phyloP scores from a whole-genome alignment of 345 rosid species.

The Durio zibethinus region DNA sequence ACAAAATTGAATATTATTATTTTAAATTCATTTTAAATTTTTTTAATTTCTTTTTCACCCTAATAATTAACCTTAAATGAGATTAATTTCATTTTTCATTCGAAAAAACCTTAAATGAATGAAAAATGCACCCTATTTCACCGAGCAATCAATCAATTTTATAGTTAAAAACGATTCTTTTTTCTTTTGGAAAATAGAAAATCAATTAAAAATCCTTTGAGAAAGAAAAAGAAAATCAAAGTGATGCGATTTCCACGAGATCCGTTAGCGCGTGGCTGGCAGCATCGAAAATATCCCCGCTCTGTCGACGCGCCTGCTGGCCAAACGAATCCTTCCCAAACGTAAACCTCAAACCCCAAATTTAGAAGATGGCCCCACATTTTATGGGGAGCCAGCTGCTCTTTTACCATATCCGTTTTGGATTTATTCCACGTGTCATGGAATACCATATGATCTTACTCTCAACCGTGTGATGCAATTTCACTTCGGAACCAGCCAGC shows the following conservation, averaged over 20 bases:
- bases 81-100: too few relatives aligned
- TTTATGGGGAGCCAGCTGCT: slow-evolving; percentile 1
- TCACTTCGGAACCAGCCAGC: neutral
- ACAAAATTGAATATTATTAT: too few relatives aligned
- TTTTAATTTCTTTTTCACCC: too few relatives aligned
- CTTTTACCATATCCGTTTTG: neutral
- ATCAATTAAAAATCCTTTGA: neutral
- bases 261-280: neutral
- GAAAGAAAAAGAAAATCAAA: neutral
- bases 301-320: slow-evolving; percentile 6
- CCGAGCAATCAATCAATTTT: too few relatives aligned
- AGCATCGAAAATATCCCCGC: neutral
- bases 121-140: too few relatives aligned
- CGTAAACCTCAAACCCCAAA: neutral
- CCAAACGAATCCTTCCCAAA: neutral
- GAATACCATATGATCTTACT: neutral
- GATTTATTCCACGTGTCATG: slow-evolving; percentile 9
- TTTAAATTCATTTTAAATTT: too few relatives aligned
- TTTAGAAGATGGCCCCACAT: neutral
- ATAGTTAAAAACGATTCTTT: too few relatives aligned
- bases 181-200: too few relatives aligned
- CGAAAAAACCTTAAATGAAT: too few relatives aligned
- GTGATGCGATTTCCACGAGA: neutral
- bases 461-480: neutral
- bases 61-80: too few relatives aligned